Conservation (phyloP, 495 filamentous ascomycete species). For the Lepraria neglecta region DNA sequence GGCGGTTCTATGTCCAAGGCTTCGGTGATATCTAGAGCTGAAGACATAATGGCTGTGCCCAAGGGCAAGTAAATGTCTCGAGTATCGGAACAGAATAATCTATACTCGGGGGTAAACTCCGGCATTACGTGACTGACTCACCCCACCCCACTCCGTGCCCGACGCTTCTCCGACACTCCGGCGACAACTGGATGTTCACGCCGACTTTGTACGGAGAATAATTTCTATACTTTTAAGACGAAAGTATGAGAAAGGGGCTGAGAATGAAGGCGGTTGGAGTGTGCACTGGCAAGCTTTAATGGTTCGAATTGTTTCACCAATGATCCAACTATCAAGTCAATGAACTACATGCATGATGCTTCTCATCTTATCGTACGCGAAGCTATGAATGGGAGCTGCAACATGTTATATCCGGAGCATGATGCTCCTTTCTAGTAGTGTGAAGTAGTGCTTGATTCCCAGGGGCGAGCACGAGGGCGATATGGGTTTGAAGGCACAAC, state of each 20-base stretch:
- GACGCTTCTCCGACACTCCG: too few relatives aligned
- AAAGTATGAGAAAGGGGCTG: too few relatives aligned
- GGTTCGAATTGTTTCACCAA: too few relatives aligned
- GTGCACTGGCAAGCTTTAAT: too few relatives aligned
- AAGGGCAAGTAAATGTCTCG: neutral
- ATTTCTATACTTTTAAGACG: too few relatives aligned
- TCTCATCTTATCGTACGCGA: neutral
- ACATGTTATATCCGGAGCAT: neutral
- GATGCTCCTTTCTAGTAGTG: neutral
- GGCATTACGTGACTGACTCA: conserved; percentile 1
- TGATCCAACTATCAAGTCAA: neutral
- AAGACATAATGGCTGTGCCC: conserved; percentile 16
- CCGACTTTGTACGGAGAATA: neutral
- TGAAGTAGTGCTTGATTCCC: neutral
- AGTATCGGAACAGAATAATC: neutral
- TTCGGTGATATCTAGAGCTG: conserved; percentile 16
- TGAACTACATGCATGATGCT: neutral
- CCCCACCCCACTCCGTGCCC: neutral
- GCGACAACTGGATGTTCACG: neutral
- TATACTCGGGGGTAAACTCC: conserved; percentile 8
- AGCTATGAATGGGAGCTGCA: neutral
- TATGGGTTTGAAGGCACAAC: conserved; percentile 6
- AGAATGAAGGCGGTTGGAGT: too few relatives aligned
- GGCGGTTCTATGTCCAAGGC: conserved; percentile 23
- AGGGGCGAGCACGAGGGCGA: neutral